Conservation (phyloP, 768 basidiomycete species). For the Boletus rubropictus region DNA sequence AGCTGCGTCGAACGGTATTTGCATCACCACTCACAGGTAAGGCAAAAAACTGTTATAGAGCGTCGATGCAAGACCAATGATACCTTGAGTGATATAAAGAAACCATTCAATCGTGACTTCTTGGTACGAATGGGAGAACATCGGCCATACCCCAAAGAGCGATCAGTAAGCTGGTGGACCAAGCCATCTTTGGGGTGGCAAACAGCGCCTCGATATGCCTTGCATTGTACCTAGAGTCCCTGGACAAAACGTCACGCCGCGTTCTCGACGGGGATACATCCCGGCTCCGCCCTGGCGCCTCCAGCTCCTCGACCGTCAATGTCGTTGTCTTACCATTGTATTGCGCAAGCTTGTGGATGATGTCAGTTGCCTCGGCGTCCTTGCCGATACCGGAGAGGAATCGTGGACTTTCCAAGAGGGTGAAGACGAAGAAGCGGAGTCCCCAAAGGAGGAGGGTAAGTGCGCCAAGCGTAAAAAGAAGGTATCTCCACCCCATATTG, state of each 20-base stretch:
- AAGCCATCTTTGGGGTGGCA: conserved; percentile 55
- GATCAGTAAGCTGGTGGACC: conserved; percentile 58
- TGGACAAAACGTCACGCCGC: conserved; percentile 31
- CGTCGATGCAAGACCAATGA: conserved; percentile 72
- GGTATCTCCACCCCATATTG: conserved; percentile 65
- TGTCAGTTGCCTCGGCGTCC: conserved; percentile 46
- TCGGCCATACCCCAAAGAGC: conserved; percentile 38
- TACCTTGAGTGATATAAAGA: conserved; percentile 34
- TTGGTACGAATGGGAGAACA: background rate
- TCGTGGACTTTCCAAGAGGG: conserved; percentile 51
- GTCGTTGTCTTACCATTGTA: conserved; percentile 42
- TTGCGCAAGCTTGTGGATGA: conserved; percentile 44
- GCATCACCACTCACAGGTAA: conserved; percentile 38
- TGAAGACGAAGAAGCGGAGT: conserved; percentile 48
- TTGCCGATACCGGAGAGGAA: conserved; percentile 50
- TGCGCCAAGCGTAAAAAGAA: conserved; percentile 48
- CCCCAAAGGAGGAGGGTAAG: conserved; percentile 49
- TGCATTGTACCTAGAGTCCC: conserved; percentile 35
- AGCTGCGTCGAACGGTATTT: background rate
- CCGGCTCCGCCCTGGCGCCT: conserved; percentile 25
- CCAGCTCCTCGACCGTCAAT: conserved; percentile 43
- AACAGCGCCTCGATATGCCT: conserved; percentile 58
- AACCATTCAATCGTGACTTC: background rate
- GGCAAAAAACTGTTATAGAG: conserved; percentile 54
- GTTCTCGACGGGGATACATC: conserved; percentile 8